These are phyloP conservation scores for Phanerodontia chrysosporium DNA, from an alignment of 768 basidiomycete species.

Conservation along the genomic window DNA sequence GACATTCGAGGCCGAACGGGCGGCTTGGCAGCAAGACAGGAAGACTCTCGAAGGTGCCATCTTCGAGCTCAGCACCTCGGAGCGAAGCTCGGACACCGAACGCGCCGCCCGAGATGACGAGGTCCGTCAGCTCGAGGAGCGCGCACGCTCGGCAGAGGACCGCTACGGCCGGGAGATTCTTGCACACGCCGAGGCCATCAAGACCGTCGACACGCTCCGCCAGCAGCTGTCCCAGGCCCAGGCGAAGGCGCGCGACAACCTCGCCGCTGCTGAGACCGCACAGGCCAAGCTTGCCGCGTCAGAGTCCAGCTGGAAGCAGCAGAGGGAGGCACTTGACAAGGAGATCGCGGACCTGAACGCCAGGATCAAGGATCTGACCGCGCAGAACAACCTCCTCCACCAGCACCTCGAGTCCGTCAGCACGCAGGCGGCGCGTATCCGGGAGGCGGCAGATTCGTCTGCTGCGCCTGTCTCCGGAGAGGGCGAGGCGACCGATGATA, in stretches of 20 bases:
- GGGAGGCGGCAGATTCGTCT: constrained; percentile 59
- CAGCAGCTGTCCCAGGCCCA: constrained; percentile 54
- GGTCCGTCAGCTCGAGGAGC: constrained; percentile 61
- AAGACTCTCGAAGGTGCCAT: constrained; percentile 80
- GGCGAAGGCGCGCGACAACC: constrained; percentile 50
- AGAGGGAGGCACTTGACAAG: constrained; percentile 72
- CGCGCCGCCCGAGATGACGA: constrained; percentile 61
- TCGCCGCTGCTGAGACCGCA: constrained; percentile 67
- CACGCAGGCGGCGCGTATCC: constrained; percentile 77
- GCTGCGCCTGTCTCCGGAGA: constrained; percentile 36
- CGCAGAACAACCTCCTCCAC: constrained; percentile 76
- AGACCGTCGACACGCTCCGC: constrained; percentile 59
- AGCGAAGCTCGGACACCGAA: constrained; percentile 61
- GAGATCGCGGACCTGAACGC: constrained; percentile 69
- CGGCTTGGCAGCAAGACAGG: constrained; percentile 74
- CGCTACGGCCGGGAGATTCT: constrained; percentile 80
- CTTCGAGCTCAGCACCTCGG: constrained; percentile 73
- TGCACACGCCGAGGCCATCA: constrained; percentile 82
- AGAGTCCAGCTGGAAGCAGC: constrained; percentile 76
- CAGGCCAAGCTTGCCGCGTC: constrained; percentile 66
- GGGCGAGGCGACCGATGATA: constrained; percentile 43
- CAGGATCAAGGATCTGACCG: constrained; percentile 69
- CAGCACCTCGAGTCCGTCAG: constrained; percentile 83
- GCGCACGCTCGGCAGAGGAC: constrained; percentile 75
- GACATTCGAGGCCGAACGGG: constrained; percentile 63